Conservation (phyloP, 192 early-diverging fungal genomes). For the Backusella tarrabulga region DNA sequence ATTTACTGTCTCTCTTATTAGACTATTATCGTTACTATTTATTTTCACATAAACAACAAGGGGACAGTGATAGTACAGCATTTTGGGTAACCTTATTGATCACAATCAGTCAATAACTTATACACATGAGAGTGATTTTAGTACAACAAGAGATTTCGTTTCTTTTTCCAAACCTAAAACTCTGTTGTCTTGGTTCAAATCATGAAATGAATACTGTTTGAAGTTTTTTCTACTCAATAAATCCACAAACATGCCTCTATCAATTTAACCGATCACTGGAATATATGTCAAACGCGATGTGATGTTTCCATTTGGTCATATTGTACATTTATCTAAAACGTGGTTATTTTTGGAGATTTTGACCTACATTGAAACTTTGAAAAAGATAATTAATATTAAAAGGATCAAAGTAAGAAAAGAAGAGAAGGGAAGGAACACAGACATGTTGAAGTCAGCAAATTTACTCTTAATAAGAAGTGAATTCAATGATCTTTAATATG, state of each 20-base stretch:
- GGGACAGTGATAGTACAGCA: neutral
- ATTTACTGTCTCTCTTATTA: neutral
- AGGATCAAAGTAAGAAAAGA: neutral
- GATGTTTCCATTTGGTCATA: neutral
- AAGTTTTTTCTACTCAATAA: neutral
- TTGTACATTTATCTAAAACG: neutral
- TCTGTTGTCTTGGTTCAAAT: neutral
- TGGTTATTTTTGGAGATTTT: neutral
- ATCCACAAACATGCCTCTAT: too few relatives aligned
- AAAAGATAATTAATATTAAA: neutral
- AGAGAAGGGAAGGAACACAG: neutral
- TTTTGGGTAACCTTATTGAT: neutral
- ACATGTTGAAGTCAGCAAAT: neutral
- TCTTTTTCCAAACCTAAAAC: too few relatives aligned
- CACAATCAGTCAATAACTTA: neutral
- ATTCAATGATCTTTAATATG: neutral
- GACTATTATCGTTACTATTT: neutral
- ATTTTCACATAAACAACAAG: neutral
- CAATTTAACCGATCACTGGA: neutral
- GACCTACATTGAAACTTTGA: too few relatives aligned
- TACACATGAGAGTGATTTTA: neutral
- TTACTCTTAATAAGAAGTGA: neutral
- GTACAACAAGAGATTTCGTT: too few relatives aligned
- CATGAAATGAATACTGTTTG: neutral
- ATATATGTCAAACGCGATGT: neutral